Conservation (phyloP, 345 rosid genomes). For the Ceriops tagal region DNA sequence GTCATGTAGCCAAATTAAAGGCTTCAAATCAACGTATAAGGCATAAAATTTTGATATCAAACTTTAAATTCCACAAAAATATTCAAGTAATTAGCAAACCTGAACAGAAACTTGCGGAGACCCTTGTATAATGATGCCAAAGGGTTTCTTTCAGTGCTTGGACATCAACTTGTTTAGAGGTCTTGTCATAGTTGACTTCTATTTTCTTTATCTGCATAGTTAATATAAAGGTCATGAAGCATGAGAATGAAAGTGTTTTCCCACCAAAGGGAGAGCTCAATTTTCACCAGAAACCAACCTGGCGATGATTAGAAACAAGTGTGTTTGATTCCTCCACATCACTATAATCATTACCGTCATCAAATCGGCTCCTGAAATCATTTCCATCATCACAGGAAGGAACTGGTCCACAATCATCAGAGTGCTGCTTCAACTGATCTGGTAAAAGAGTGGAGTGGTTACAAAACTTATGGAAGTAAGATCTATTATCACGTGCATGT, state of each 20-base stretch:
- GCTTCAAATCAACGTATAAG: too few species aligned
- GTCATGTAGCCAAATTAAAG: too few species aligned
- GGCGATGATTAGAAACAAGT: constrained; percentile 89
- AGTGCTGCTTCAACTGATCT: constrained; percentile 51
- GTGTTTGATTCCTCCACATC: constrained; percentile 54
- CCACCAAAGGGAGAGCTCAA: background rate
- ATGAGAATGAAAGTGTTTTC: background rate
- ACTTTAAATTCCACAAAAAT: too few species aligned
- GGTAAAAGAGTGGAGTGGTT: background rate
- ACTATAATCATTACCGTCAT: constrained; percentile 50
- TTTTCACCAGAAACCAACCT: constrained; percentile 39
- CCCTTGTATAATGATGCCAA: constrained; percentile 62
- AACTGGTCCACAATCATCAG: constrained; percentile 45
- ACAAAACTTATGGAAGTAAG: background rate
- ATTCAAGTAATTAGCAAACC: constrained; percentile 29
- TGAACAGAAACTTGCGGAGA: constrained; percentile 43
- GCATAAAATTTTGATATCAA: too few species aligned
- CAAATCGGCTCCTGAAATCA: constrained; percentile 49
- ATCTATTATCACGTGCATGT: too few species aligned
- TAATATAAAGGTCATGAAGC: background rate
- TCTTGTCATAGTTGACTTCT: constrained; percentile 78
- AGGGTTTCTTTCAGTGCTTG: constrained; percentile 77
- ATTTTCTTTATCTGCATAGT: constrained; percentile 63
- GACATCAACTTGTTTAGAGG: constrained; percentile 92
- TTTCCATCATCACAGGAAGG: constrained; percentile 57